Base-by-base conservation (phyloP, 2,329 filamentous ascomycete genomes). In the Venturia oleaginea region DNA sequence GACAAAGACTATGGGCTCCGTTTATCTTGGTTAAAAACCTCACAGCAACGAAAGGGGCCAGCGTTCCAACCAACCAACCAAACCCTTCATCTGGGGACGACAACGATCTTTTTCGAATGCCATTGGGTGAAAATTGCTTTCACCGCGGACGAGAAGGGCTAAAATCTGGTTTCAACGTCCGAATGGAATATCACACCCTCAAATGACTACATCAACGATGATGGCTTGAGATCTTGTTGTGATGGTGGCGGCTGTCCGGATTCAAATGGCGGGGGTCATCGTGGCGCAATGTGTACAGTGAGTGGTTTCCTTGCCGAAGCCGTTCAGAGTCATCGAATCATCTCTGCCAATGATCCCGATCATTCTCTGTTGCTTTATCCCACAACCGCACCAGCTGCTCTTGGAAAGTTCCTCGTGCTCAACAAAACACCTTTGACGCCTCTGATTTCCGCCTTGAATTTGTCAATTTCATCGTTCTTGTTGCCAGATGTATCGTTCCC, bases 401-500 rank as follows among this genome's bases (percentile, higher is more conserved):
- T 60, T 7, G 86, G 88, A 68, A 93, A 93, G 70, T 85, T 90
- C 70, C 88, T 84, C 4, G 90, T 84, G 70, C 86, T 91, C 64
- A 95, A 75, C 68, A 94, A 77, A 13, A 91, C 84, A 1, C 90
- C 90, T 78, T 95, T 95, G 51, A 94, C 84, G 65, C 88, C 83
- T 68, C 90, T 79, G 62, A 95, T 92, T 67, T 88, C 89, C 68
- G 85, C 85, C 76, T 89, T 90, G 24, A 90, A 80, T 71, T 84
- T 85, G 67, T 85, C 85, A 69, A 91, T 86, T 75, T 90, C 88
- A 74, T 93, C 89, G 32, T 82, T 79, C 82, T 80, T 67, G 86
- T 82, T 37, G 83, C 82, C 69, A 85, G 85, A 61, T 75, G 66
- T 19, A 70, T 42, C 5, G 72, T 70, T 73, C 48, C 68, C 59